Evolutionary conservation across 805 yeast species (phyloP).

Genomic region (Cyberlindnera mrakii): DNA sequence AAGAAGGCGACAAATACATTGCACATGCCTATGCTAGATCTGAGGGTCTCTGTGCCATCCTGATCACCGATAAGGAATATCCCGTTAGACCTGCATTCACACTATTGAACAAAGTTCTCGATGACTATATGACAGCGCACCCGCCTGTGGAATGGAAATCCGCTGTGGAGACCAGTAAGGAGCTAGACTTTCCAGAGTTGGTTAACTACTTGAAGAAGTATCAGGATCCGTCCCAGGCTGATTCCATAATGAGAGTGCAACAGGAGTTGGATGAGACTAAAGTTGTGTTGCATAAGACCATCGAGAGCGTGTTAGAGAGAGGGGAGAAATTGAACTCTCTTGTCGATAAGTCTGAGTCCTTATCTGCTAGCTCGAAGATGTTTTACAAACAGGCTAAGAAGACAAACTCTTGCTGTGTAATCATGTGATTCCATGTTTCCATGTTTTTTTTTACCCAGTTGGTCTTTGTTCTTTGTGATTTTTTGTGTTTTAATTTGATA

Average conservation of each 20-base stretch:
- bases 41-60: conserved; percentile 88
- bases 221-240: conserved; percentile 97
- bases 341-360: conserved; percentile 92
- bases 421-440: conserved; percentile 45
- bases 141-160: conserved; percentile 68
- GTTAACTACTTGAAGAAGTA: conserved; percentile 71
- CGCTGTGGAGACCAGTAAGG: conserved; percentile 38
- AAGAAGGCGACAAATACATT: conserved; percentile 67
- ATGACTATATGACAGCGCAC: conserved; percentile 80
- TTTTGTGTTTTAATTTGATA: not conserved
- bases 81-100: conserved; percentile 97
- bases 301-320: conserved; percentile 88
- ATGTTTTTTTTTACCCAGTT: not conserved
- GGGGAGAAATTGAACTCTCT: conserved; percentile 93
- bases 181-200: conserved; percentile 51
- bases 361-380: conserved; percentile 83
- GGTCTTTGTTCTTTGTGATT: not conserved
- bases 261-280: conserved; percentile 97
- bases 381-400: conserved; percentile 97
- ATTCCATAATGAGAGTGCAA: conserved; percentile 93
- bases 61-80: conserved; percentile 91
- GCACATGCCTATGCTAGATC: conserved; percentile 89
- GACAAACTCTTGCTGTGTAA: conserved; percentile 82
- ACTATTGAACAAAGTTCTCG: conserved; percentile 80
- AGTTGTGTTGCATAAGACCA: conserved; percentile 91